Base-by-base conservation (phyloP, 805 yeast genomes). In the Nakazawaea ishiwadae region DNA sequence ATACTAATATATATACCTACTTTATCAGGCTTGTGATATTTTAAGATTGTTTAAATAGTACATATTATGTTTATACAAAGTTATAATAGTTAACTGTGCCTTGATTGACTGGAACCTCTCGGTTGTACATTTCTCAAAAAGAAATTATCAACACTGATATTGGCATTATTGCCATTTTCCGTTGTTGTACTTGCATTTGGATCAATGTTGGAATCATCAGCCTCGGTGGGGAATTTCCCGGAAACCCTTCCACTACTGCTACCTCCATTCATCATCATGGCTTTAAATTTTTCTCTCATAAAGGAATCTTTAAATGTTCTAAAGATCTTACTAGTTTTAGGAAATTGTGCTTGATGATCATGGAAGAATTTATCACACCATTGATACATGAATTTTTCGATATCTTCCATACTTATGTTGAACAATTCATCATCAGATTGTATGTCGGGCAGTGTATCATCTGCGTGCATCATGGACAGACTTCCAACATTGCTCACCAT, bases 351-450 rank as follows among this genome's bases (percentile, higher is more conserved):
- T 27, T 48, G 47, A 42, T 52, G 52, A 21, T 56, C 55, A 17
- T 39, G 33, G 40, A 61, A 60, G 43, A 61, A 61, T 19, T 53
- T 44, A 31, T 59, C 63, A 5, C 60, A 55, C 45, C 57, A 59
- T 10, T 59, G 53, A 42, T 57, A 61, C 19, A 61, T 48, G 26
- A 61, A 54, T 40, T 50, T 54, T 40, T 61, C 66, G 60, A 61
- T 60, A 42, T 60, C 63, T n/a, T 42, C 45, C 38, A 42, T 42
- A 24, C 40, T 42, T 5, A 42, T 29, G 27, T 15, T 37, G 32
- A 42, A 42, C 9, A 42, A 24, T 10, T 33, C 42, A 4, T 37
- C 45, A 9, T 42, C 45, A 8, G 33, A 35, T 2, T 10, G 31
- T 2, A 30, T 31, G 18, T 34, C 38, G 14, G 16, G 33, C 7